Base-by-base conservation (phyloP, 2,329 filamentous ascomycete species). In the Paraconiothyrium brasiliense region DNA sequence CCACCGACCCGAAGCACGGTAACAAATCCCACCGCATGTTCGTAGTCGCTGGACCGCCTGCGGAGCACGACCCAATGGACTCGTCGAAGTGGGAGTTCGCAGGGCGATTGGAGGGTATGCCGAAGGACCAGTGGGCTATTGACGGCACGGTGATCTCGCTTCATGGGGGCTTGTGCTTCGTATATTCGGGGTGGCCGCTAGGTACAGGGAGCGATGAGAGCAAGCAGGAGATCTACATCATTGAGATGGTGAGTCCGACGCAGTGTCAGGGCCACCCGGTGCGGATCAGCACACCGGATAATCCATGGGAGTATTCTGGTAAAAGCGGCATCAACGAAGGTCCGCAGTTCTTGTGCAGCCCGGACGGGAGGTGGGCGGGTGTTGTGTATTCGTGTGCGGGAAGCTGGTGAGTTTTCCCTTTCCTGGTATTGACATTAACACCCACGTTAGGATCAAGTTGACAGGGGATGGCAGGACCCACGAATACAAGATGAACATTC, bases 401-500 rank as follows among this genome's bases (percentile, higher is more conserved):
- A 1, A 78, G 72, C 62, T 84, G 82, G 54, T 56, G 34, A 3
- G 54, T 37, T 8, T 22, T 13, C 43, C 20, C 43, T 11, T 9
- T 13, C 6, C 43, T 7, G 24, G 24, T 4, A 10, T 16, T 2
- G n/a, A 30, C 27, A 4, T 4, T 6, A 2, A 30, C 27, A 2
- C 6, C 27, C 6, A 6, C 6, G 27, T 30, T 4, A 6, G 6
- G 27, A 30, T 30, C 6, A 6, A 30, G 11, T 37, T 37, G 35
- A 37, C 35, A n/a, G 3, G 35, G 3, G 9, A 16, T 30, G 14
- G 11, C 13, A 56, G 54, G 82, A 83, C 82, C 1, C 77, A 78
- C 50, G 77, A 83, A 59, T 83, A 83, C 70, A 83, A 83, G 64
- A 82, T 83, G 79, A 79, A 78, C n/a, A 76, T 80, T 0, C 67